phyloP scores from a whole-genome alignment of 2,329 filamentous ascomycete genomes.

The Paecilomyces fulvus region DNA sequence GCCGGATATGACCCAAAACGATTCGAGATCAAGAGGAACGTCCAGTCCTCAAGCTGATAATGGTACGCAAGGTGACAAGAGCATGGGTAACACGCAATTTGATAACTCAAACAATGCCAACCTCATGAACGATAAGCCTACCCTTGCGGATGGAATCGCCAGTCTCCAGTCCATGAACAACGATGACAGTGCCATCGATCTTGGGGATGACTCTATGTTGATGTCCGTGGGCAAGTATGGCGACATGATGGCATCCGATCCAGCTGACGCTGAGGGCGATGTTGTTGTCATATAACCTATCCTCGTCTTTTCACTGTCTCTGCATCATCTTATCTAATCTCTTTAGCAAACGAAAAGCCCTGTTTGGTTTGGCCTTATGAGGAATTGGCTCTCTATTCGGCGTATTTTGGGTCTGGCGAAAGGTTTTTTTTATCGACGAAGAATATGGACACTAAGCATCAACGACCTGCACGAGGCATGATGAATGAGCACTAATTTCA shows the following conservation, averaged over 20 bases:
- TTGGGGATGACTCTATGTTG: slow-evolving; percentile 41
- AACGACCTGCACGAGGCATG: slow-evolving; percentile 22
- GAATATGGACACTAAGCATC: slow-evolving; percentile 15
- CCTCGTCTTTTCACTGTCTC: slow-evolving; percentile 8
- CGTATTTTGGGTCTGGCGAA: slow-evolving; percentile 15
- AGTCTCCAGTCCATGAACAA: slow-evolving; percentile 32
- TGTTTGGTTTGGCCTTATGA: slow-evolving; percentile 12
- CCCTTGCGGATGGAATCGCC: slow-evolving; percentile 36
- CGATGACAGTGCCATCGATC: slow-evolving; percentile 69
- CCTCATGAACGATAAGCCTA: slow-evolving; percentile 34
- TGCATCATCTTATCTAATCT: slow-evolving; percentile 9
- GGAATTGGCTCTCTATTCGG: slow-evolving; percentile 21
- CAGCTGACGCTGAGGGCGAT: slow-evolving; percentile 37
- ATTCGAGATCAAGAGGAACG: slow-evolving; percentile 13
- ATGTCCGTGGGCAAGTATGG: slow-evolving; percentile 37
- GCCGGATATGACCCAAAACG: slow-evolving; percentile 8
- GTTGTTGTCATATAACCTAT: slow-evolving; percentile 35
- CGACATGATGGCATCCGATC: slow-evolving; percentile 38
- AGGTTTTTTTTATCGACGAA: slow-evolving; percentile 11
- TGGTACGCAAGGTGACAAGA: slow-evolving; percentile 9
- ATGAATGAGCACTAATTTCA: slow-evolving; percentile 20
- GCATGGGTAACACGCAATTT: slow-evolving; percentile 8
- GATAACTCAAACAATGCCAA: slow-evolving; percentile 14
- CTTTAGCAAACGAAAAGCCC: slow-evolving; percentile 4
- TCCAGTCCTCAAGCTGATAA: slow-evolving; percentile 10